phyloP scores from a whole-genome alignment of 495 filamentous ascomycete species.

The Lasiosphaeria miniovina region DNA sequence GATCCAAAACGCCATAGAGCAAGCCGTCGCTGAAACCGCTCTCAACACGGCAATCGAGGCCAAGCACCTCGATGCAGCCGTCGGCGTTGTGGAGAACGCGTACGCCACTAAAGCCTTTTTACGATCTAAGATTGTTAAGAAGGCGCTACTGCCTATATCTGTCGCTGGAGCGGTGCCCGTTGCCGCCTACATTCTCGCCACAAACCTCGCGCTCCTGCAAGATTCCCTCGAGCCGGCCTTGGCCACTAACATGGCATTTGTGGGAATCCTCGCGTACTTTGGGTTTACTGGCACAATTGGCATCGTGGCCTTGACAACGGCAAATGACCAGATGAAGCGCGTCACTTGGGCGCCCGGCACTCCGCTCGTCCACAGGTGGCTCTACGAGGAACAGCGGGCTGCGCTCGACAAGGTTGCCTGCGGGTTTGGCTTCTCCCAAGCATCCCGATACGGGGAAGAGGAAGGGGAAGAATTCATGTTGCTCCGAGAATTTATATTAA shows the following conservation, averaged over 20 bases:
- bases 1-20: slow-evolving; percentile 66
- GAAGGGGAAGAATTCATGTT: slow-evolving; percentile 85
- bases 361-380: slow-evolving; percentile 79
- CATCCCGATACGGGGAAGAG: slow-evolving; percentile 79
- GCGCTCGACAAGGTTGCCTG: slow-evolving; percentile 81
- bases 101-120: slow-evolving; percentile 71
- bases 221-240: slow-evolving; percentile 65
- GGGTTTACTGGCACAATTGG: slow-evolving; percentile 75
- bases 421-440: slow-evolving; percentile 85
- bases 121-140: slow-evolving; percentile 57
- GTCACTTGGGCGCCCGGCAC: slow-evolving; percentile 83
- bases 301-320: slow-evolving; percentile 75
- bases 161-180: slow-evolving; percentile 57
- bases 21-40: slow-evolving; percentile 62
- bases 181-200: slow-evolving; percentile 66
- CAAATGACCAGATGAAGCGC: slow-evolving; percentile 91
- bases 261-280: slow-evolving; percentile 77
- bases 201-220: slow-evolving; percentile 57
- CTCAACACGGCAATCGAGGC: slow-evolving; percentile 72
- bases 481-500: slow-evolving; percentile 73
- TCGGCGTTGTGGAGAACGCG: slow-evolving; percentile 76
- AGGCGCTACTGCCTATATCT: slow-evolving; percentile 39
- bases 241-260: slow-evolving; percentile 76
- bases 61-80: slow-evolving; percentile 69
- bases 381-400: slow-evolving; percentile 88